Percentiles rank a stretch among this genome's conserved stretches.
Evolutionary conservation across 805 yeast species (phyloP).

Genomic region (Saccharomycodes ludwigii): DNA sequence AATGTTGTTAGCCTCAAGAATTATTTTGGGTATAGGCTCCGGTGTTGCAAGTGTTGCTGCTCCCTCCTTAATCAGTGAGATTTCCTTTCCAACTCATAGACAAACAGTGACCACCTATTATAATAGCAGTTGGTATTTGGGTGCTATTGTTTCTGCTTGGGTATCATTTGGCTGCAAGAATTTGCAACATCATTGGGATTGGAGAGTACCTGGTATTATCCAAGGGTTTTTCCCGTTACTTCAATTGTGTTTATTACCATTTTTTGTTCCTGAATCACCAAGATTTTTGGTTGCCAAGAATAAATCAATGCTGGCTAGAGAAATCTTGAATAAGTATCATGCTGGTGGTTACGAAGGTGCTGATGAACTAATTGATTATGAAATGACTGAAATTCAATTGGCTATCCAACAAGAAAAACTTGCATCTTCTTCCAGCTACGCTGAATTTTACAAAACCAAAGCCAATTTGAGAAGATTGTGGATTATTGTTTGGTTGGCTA

Average conservation of each 20-base stretch:
- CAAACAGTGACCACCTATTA: conserved; percentile 31
- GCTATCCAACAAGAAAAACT: conserved; percentile 30
- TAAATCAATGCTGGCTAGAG: conserved; percentile 30
- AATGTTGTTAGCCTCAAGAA: conserved; percentile 32
- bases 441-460: conserved; percentile 27
- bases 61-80: conserved; percentile 39
- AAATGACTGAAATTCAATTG: conserved; percentile 28
- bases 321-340: conserved; percentile 28
- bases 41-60: conserved; percentile 30
- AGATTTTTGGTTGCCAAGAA: conserved; percentile 32
- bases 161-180: conserved; percentile 34
- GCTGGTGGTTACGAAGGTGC: conserved; percentile 27
- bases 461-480: conserved; percentile 32
- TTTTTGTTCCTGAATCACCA: conserved; percentile 38
- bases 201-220: conserved; percentile 44
- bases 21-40: conserved; percentile 37
- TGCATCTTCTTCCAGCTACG: conserved; percentile 23
- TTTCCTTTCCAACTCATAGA: conserved; percentile 30
- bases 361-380: conserved; percentile 26
- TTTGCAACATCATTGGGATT: conserved; percentile 25
- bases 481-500: conserved; percentile 23
- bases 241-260: conserved; percentile 28
- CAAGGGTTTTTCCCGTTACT: conserved; percentile 37
- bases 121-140: conserved; percentile 41
- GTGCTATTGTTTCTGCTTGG: conserved; percentile 43